Base-by-base conservation (phyloP, 129 eudicot species). In the Calendula officinalis region DNA sequence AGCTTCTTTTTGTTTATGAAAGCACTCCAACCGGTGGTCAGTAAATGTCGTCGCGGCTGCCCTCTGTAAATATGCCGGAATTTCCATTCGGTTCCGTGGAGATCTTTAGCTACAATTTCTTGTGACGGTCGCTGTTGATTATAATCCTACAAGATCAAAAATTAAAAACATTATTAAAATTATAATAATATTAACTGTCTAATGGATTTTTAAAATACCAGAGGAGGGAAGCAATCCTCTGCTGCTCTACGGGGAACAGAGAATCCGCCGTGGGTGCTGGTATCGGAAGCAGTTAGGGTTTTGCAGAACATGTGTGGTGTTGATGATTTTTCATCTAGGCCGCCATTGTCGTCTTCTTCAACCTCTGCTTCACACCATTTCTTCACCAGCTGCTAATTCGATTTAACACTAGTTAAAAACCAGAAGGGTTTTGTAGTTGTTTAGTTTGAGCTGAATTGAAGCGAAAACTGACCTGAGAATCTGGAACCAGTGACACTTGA, bases 171-270 rank as follows among this genome's bases (percentile, higher is more conserved):
- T 43, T 44, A 44, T 8, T 14, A 44, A 2, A 4, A 9, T 41
- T 41, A 8, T 11, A 41, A 6, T 2, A 41, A 5, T 41, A 1
- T 41, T 41, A 44, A 44, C 14, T 11, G 49, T 9, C 1, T 45
- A 45, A 50, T 50, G 56, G 1, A 15, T 13, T 13, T 37, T 12
- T 12, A 36, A 14, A 36, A 22, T 83, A 90, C 97, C 95, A 90
- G 64, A 27, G 97, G 84, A 63, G 95, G 95, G 45, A 90, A 90
- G 79, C 97, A 90, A 53, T 90, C 97, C 77, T 90, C 97, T 7
- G 97, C 97, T 53, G 97, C 97, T 12, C 97, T 79, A 36, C 97
- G 95, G 66, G 97, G 97, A 33, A 90, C 97, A 40, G 97, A 90
- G 77, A 90, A 90, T 12, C 97, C 97, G 33, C 97, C 97, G 67